phyloP scores from a whole-genome alignment of 768 basidiomycete species.

The Symmetrospora coprosmae region DNA sequence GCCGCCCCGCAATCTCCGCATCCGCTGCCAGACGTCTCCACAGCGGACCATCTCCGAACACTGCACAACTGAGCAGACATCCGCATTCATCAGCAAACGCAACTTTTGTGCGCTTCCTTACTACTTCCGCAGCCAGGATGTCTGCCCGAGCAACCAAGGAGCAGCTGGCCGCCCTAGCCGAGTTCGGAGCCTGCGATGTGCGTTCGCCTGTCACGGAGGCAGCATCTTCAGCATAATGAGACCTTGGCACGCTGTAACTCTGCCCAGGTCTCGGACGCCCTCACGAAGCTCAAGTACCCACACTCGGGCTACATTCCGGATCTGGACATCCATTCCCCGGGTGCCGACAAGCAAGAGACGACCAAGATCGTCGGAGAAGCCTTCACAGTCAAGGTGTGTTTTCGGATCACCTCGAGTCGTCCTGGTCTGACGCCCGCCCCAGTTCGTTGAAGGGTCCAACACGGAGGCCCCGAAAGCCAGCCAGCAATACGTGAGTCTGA shows the following conservation, averaged over 20 bases:
- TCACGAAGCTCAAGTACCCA: constrained; percentile 58
- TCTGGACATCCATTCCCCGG: constrained; percentile 40
- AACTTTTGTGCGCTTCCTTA: too few species aligned
- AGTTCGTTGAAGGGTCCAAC: too few species aligned
- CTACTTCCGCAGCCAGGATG: too few species aligned
- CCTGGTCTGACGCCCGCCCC: too few species aligned
- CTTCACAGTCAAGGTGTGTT: constrained; percentile 55
- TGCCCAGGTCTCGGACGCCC: constrained; percentile 64
- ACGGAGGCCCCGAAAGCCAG: constrained; percentile 50
- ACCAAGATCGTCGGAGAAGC: constrained; percentile 56
- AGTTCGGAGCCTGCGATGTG: constrained; percentile 16
- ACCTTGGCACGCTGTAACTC: not conserved
- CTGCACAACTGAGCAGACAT: too few species aligned
- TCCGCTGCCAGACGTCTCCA: too few species aligned
- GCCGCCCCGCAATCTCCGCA: too few species aligned
- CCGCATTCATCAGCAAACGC: too few species aligned
- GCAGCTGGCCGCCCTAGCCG: not conserved
- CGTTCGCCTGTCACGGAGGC: not conserved
- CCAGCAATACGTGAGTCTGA: constrained; percentile 53
- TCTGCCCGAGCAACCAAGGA: too few species aligned
- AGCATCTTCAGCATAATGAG: not conserved
- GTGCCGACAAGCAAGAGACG: not conserved
- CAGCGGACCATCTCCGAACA: too few species aligned
- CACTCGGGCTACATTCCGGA: constrained; percentile 73
- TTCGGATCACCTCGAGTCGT: too few species aligned